Conservation (phyloP, 805 yeast genomes). For the Candida tibetensis region DNA sequence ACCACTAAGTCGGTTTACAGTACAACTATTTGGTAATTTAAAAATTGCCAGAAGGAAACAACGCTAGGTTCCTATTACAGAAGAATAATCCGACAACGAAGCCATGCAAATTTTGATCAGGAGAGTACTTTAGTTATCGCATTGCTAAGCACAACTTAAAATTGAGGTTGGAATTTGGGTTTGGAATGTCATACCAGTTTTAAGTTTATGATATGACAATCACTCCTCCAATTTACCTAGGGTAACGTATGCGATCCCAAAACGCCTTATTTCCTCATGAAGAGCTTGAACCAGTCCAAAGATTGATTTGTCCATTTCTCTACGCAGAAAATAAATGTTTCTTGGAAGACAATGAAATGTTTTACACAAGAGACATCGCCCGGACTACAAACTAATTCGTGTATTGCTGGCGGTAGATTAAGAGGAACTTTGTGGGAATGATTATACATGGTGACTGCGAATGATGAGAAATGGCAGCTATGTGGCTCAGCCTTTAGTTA, state of each 20-base stretch:
- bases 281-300: slow-evolving; percentile 52
- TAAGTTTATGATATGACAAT: slow-evolving; percentile 36
- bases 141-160: slow-evolving; percentile 54
- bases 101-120: slow-evolving; percentile 46
- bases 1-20: slow-evolving; percentile 57
- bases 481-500: slow-evolving; percentile 54
- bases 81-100: no score
- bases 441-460: slow-evolving; percentile 44
- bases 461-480: slow-evolving; percentile 49
- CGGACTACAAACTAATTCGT: slow-evolving; percentile 31
- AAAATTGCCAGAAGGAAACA: slow-evolving; percentile 54
- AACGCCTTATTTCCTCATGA: slow-evolving; percentile 54
- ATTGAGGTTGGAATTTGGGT: slow-evolving; percentile 63
- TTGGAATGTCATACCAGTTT: slow-evolving; percentile 55
- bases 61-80: slow-evolving; percentile 46
- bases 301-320: slow-evolving; percentile 55
- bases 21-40: slow-evolving; percentile 57
- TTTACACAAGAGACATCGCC: slow-evolving; percentile 38
- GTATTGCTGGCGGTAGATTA: slow-evolving; percentile 46
- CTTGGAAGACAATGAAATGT: slow-evolving; percentile 34
- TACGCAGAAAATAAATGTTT: slow-evolving; percentile 33
- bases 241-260: slow-evolving; percentile 51
- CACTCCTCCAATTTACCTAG: slow-evolving; percentile 37
- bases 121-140: slow-evolving; percentile 53
- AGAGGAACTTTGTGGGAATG: slow-evolving; percentile 62